phyloP scores from a whole-genome alignment of 805 yeast genomes.

The Teunomyces gatunensis region DNA sequence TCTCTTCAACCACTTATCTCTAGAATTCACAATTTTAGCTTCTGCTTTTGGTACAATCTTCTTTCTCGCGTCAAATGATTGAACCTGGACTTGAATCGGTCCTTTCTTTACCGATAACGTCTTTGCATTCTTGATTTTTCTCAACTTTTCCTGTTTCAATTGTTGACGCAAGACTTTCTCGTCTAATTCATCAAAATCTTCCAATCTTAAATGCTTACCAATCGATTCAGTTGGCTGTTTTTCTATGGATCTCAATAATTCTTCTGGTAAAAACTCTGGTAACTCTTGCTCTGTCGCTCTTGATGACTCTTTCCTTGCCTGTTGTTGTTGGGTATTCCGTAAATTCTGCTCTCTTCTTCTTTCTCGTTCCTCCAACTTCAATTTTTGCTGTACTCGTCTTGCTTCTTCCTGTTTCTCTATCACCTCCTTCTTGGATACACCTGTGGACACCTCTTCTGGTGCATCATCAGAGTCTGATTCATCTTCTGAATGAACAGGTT shows the following conservation, averaged over 20 bases:
- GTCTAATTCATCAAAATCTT: constrained; percentile 32
- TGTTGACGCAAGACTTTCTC: constrained; percentile 25
- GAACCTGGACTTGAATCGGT: constrained; percentile 40
- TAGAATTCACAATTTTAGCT: constrained; percentile 25
- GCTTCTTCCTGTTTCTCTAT: constrained; percentile 25
- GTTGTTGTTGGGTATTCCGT: constrained; percentile 35
- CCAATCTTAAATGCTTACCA: constrained; percentile 30
- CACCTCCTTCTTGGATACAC: constrained; percentile 23
- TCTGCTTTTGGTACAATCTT: constrained; percentile 38
- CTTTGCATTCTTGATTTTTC: constrained; percentile 22
- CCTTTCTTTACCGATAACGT: constrained; percentile 33
- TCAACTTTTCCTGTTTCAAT: constrained; percentile 33
- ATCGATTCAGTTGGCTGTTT: constrained; percentile 8
- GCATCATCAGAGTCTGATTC: constrained; percentile 34
- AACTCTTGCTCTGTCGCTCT: constrained; percentile 20
- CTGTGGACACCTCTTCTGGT: constrained; percentile 44
- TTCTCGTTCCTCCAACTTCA: constrained; percentile 29
- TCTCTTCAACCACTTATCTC: constrained; percentile 41
- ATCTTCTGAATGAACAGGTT: constrained; percentile 9
- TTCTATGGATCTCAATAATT: constrained; percentile 26
- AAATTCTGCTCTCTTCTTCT: constrained; percentile 34
- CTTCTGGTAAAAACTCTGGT: constrained; percentile 44
- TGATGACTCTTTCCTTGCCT: constrained; percentile 19
- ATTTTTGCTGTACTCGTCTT: constrained; percentile 20
- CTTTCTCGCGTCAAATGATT: constrained; percentile 17